These are phyloP conservation scores for Trametes coccinea DNA, from an alignment of 768 basidiomycete species.

Conservation along the genomic window DNA sequence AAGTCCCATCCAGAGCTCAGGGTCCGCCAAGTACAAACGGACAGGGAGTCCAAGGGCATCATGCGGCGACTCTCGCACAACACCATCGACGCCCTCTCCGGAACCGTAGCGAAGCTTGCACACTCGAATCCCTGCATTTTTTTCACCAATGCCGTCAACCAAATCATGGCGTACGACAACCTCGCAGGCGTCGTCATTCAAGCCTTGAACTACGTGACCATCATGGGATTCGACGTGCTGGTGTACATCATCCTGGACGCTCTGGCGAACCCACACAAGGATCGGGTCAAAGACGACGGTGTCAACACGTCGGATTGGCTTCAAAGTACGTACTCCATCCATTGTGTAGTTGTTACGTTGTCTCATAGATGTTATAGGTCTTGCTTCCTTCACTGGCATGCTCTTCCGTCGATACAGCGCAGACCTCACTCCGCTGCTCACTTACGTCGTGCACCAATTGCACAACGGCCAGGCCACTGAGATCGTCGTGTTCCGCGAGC, in stretches of 20 bases:
- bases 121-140: constrained; percentile 94
- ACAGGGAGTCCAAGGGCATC: constrained; percentile 86
- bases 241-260: constrained; percentile 87
- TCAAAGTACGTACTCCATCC: constrained; percentile 61
- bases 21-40: constrained; percentile 79
- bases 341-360: background rate
- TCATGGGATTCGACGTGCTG: constrained; percentile 93
- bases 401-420: constrained; percentile 85
- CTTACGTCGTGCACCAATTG: constrained; percentile 90
- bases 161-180: constrained; percentile 97
- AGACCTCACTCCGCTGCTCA: constrained; percentile 80
- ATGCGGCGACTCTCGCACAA: constrained; percentile 84
- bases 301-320: constrained; percentile 91
- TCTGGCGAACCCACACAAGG: constrained; percentile 78
- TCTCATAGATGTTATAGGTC: constrained; percentile 47
- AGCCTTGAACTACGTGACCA: constrained; percentile 83
- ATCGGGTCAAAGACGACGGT: constrained; percentile 87
- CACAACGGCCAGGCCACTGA: constrained; percentile 82
- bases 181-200: constrained; percentile 88
- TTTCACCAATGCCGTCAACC: constrained; percentile 85
- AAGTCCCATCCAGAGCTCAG: constrained; percentile 76
- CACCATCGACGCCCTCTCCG: constrained; percentile 81
- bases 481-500: constrained; percentile 86
- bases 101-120: constrained; percentile 88
- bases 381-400: constrained; percentile 92